Evolutionary conservation across 1,139 yeast genomes (phyloP).

Genomic region (Kluyveromyces marxianus): DNA sequence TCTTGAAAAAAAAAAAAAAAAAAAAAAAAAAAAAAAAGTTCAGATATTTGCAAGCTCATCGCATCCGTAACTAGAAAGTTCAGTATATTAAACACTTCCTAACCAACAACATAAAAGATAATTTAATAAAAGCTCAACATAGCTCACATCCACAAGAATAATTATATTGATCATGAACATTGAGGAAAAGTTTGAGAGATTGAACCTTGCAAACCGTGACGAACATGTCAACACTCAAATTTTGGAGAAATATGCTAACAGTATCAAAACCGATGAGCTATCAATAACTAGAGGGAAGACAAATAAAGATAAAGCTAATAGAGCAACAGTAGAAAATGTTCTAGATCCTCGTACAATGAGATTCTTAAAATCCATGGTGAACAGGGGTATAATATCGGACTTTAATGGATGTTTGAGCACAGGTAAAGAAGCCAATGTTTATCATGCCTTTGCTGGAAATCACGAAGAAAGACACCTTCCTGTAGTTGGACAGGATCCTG

Average conservation of each 20-base stretch:
- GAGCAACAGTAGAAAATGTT: slow-evolving; percentile 97
- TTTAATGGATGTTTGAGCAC: slow-evolving; percentile 94
- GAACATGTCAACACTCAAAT: slow-evolving; percentile 47
- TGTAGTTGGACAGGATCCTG: slow-evolving; percentile 5
- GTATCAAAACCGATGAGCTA: slow-evolving; percentile 53
- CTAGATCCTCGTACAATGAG: slow-evolving; percentile 88
- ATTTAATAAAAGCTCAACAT: too few relatives aligned
- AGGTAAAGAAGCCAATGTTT: slow-evolving; percentile 97
- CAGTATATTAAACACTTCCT: too few relatives aligned
- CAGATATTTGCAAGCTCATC: too few relatives aligned
- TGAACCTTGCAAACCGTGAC: slow-evolving; percentile 10
- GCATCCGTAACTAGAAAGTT: too few relatives aligned
- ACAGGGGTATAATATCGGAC: slow-evolving; percentile 72
- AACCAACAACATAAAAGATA: too few relatives aligned
- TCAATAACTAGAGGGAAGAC: slow-evolving; percentile 48
- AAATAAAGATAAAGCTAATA: slow-evolving; percentile 74
- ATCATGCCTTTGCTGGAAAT: slow-evolving; percentile 78
- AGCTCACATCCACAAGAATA: neutral
- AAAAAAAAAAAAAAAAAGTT: too few relatives aligned
- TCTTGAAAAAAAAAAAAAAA: too few relatives aligned
- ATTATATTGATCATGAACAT: slow-evolving; percentile 13
- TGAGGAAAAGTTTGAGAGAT: slow-evolving; percentile 17
- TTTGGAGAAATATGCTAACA: slow-evolving; percentile 52
- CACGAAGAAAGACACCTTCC: slow-evolving; percentile 20
- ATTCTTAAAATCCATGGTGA: slow-evolving; percentile 73